Percentiles rank a stretch among this genome's conserved stretches.
These are phyloP conservation scores for Chlorella sp. DNA, from an alignment of 139 green algal genomes.

Conservation along the genomic window DNA sequence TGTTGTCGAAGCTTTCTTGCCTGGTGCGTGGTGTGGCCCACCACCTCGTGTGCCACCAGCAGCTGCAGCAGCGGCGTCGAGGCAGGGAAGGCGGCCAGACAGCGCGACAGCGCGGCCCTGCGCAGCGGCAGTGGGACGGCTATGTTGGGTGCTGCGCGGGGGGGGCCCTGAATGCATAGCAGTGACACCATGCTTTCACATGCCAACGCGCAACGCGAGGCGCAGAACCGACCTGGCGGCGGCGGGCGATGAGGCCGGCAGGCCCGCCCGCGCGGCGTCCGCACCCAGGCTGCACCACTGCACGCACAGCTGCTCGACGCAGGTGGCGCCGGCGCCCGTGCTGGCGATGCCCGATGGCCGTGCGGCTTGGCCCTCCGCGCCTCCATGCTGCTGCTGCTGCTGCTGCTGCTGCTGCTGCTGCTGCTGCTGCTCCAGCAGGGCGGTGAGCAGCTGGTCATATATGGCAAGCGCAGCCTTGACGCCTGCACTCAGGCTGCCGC, in stretches of 20 bases:
- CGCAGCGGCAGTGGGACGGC: too few species aligned
- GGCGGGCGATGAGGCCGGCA: background rate
- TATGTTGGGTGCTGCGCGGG: too few species aligned
- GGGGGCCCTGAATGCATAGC: too few species aligned
- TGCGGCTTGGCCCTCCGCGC: too few species aligned
- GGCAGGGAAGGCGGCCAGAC: conserved; percentile 50
- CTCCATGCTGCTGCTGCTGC: background rate
- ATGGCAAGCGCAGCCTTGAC: conserved; percentile 10
- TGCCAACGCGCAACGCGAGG: conserved; percentile 31
- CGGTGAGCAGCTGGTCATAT: conserved; percentile 18
- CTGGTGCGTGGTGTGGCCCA: conserved; percentile 27
- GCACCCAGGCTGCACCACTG: conserved; percentile 9
- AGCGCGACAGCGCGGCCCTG: too few species aligned
- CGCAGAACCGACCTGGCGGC: conserved; percentile 11
- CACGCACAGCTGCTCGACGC: conserved; percentile 8
- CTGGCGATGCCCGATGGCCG: too few species aligned
- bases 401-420: background rate
- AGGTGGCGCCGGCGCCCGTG: background rate
- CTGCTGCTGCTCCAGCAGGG: background rate
- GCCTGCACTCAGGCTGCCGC: background rate
- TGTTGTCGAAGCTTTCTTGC: too few species aligned
- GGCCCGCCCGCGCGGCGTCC: background rate
- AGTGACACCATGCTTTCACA: too few species aligned
- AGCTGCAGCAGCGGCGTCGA: conserved; percentile 41
- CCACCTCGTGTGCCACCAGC: conserved; percentile 38